Base-by-base conservation (phyloP, 345 rosid genomes). In the Crucihimalaya himalaica region DNA sequence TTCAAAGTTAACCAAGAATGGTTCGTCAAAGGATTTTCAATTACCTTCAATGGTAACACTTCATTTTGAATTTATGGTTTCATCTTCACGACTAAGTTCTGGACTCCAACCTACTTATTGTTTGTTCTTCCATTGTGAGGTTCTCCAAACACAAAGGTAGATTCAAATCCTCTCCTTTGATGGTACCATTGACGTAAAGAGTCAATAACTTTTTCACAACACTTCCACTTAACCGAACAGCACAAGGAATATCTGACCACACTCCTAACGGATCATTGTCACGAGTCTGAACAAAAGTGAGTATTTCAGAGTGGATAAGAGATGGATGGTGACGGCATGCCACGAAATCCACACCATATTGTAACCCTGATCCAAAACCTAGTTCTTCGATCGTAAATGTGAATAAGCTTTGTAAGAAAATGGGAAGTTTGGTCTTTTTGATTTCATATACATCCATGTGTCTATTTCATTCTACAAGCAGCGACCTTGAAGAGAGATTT, bases 301-400 rank as follows among this genome's bases (percentile, higher is more conserved):
- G 73, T 83, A 93, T n/a, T 46, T 91, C 93, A 18, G 97, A 86
- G 81, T 91, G 97, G 53, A 94, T 97, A 54, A 89, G 79, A 58
- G 93, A 83, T 0, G 97, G 97, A 72, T 88, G 95, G 64, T 94
- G 97, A 16, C 83, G 83, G 66, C 92, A 92, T 1, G 89, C 96
- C 54, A 88, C 96, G 55, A 79, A 88, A 63, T 92, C 93, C 25
- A 87, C 96, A 39, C 96, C 96, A 62, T 86, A 94, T 71, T 85
- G 93, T 14, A 80, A 79, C 43, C 97, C 97, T 0, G 86, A 80
- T 75, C 90, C 62, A 91, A 80, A 55, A 92, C 87, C 97, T 96
- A 90, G 75, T 88, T 92, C 72, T 84, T 92, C 3, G 14, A 61
- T 5, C 93, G 79, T 52, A 92, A 81, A 81, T 90, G 96, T 8